Conservation (phyloP, 345 rosid genomes). For the Rhodamnia rubescens region DNA sequence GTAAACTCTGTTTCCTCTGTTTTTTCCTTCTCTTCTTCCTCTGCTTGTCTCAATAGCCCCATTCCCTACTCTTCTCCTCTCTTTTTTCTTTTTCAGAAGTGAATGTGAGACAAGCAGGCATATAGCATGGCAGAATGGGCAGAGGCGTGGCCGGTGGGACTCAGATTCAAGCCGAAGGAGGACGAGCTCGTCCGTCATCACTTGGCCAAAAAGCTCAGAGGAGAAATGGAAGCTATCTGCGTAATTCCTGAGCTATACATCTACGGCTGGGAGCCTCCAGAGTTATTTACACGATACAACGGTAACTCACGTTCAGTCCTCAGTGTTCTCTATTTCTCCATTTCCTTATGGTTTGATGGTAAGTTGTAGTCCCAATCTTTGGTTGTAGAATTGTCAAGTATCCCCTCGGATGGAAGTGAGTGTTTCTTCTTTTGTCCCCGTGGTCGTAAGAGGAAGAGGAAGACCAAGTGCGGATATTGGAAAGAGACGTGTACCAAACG, state of each 20-base stretch:
- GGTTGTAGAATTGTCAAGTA: not conserved
- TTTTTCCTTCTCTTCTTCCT: not conserved
- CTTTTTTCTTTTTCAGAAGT: too few relatives aligned
- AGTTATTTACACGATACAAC: not conserved
- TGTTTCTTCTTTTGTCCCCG: not conserved
- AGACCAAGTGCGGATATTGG: not conserved
- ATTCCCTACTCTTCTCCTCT: not conserved
- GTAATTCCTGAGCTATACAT: not conserved
- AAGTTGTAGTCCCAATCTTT: not conserved
- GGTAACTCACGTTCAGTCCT: not conserved
- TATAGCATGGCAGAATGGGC: not conserved
- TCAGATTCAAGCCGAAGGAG: not conserved
- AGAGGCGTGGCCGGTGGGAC: not conserved
- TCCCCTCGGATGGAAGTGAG: not conserved
- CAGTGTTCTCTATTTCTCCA: not conserved
- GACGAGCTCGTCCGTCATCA: constrained; percentile 1
- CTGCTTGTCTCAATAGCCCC: not conserved
- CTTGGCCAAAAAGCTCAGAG: not conserved
- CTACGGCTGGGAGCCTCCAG: not conserved
- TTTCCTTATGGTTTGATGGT: not conserved
- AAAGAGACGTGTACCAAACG: not conserved
- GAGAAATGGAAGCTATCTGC: not conserved
- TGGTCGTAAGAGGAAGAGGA: not conserved
- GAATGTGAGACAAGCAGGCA: not conserved
- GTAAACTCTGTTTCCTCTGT: not conserved